Evolutionary conservation across 345 rosid species (phyloP).

Genomic region (Firmiana major): DNA sequence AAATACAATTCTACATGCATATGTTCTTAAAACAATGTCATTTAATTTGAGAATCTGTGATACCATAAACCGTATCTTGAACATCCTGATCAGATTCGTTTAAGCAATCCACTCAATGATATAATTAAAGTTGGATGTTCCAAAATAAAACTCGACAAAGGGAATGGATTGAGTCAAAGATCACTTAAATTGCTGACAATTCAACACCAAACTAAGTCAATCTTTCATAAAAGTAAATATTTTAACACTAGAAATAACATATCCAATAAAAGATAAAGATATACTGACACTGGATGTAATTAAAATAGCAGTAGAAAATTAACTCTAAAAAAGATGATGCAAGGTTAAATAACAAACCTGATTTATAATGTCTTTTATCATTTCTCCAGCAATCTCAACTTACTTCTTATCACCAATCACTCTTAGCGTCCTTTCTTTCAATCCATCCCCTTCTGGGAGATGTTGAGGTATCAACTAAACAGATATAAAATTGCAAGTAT

Average conservation of each 20-base stretch:
- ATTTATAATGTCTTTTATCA: slow-evolving; percentile 81
- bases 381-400: slow-evolving; percentile 71
- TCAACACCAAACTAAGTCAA: neutral
- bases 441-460: slow-evolving; percentile 77
- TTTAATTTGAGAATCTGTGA: neutral
- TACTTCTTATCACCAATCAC: slow-evolving; percentile 82
- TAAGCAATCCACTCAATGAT: neutral
- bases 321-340: neutral
- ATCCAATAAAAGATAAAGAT: neutral
- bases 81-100: neutral
- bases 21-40: neutral
- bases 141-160: neutral
- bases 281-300: neutral
- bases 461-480: slow-evolving; percentile 85
- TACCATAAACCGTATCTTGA: neutral
- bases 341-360: slow-evolving; percentile 57
- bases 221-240: neutral
- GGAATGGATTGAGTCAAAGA: neutral
- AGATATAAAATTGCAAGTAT: slow-evolving; percentile 19
- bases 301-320: neutral
- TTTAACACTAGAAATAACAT: neutral
- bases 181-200: neutral
- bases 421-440: slow-evolving; percentile 83
- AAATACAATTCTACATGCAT: neutral
- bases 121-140: neutral